Conservation (phyloP, 345 rosid genomes). For the Gossypium bickii region DNA sequence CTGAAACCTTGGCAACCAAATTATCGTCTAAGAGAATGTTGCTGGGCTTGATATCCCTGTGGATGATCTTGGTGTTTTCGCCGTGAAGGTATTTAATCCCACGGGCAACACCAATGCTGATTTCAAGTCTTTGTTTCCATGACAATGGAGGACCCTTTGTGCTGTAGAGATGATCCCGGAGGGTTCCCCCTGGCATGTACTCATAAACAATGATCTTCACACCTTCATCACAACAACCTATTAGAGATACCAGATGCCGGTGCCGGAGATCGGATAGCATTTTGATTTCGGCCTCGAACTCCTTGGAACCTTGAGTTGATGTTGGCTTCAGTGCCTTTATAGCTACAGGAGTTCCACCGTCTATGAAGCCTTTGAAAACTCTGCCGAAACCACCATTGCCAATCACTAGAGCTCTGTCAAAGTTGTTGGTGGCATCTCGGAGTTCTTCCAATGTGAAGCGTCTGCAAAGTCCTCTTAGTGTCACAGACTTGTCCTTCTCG, state of each 20-base stretch:
- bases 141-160: conserved; percentile 33
- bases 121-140: conserved; percentile 40
- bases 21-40: conserved; percentile 38
- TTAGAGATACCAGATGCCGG: conserved; percentile 4
- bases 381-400: conserved; percentile 39
- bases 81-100: conserved; percentile 38
- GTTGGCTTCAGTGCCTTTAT: conserved; percentile 22
- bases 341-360: conserved; percentile 31
- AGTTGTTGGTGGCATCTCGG: conserved; percentile 26
- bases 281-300: conserved; percentile 1
- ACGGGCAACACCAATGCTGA: conserved; percentile 37
- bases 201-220: conserved; percentile 24
- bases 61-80: conserved; percentile 29
- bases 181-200: conserved; percentile 37
- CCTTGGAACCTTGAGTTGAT: conserved; percentile 2
- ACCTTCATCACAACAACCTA: conserved; percentile 11
- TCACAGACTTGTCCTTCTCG: background rate
- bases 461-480: conserved; percentile 1
- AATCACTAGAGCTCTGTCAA: conserved; percentile 25
- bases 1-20: conserved; percentile 37
- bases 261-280: conserved; percentile 8
- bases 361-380: conserved; percentile 39
- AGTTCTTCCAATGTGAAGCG: conserved; percentile 7
- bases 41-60: conserved; percentile 38
- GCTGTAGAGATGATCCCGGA: conserved; percentile 31